Conservation (phyloP, 192 early-diverging fungal species). For the Irineochytrium annulatum region DNA sequence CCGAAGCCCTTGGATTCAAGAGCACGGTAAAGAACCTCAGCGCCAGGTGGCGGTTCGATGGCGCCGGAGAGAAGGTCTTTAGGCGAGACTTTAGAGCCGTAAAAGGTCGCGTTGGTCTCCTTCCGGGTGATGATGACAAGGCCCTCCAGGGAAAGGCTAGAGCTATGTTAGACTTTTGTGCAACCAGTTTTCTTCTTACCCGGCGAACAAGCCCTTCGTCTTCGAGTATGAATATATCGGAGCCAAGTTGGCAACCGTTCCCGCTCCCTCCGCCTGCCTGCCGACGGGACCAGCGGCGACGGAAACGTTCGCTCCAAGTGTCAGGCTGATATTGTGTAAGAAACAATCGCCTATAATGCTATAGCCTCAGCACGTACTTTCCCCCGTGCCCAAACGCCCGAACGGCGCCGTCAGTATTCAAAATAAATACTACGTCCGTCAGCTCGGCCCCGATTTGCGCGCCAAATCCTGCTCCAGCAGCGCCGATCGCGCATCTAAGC, state of each 20-base stretch:
- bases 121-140: conserved; percentile 85
- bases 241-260: conserved; percentile 71
- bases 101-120: conserved; percentile 86
- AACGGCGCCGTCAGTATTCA: conserved; percentile 47
- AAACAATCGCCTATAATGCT: background rate
- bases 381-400: conserved; percentile 49
- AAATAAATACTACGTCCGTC: conserved; percentile 54
- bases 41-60: conserved; percentile 73
- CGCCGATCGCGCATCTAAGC: conserved; percentile 67
- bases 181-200: too few relatives aligned
- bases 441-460: conserved; percentile 54
- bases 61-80: conserved; percentile 77
- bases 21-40: conserved; percentile 74
- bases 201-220: conserved; percentile 89
- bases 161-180: too few relatives aligned
- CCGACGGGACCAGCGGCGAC: conserved; percentile 33
- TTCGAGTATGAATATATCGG: conserved; percentile 91
- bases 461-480: conserved; percentile 69
- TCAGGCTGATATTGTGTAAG: conserved; percentile 24
- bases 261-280: conserved; percentile 75
- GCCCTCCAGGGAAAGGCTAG: conserved; percentile 74
- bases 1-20: conserved; percentile 44
- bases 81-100: conserved; percentile 60
- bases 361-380: conserved; percentile 18
- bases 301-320: conserved; percentile 23